Percentiles rank a stretch among this genome's conserved stretches.
phyloP scores from a whole-genome alignment of 805 yeast species.

The Candida insectorum region DNA sequence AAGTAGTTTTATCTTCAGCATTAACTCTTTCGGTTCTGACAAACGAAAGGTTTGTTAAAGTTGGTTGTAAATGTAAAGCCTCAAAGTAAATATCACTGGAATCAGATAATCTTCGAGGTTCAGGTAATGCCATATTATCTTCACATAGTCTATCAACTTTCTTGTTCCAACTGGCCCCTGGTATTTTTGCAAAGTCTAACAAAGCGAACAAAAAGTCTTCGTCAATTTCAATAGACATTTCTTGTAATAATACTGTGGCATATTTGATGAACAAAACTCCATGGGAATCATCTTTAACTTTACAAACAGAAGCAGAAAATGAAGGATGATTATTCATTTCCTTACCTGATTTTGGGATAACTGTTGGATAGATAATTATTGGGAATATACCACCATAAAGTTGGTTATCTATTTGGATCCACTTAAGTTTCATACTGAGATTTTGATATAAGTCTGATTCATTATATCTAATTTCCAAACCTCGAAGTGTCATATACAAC shows the following conservation, averaged over 20 bases:
- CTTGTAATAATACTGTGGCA: slow-evolving; percentile 86
- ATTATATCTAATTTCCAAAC: slow-evolving; percentile 75
- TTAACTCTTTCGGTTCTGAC: slow-evolving; percentile 80
- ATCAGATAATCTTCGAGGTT: slow-evolving; percentile 53
- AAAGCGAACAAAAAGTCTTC: slow-evolving; percentile 87
- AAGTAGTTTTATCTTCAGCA: slow-evolving; percentile 54
- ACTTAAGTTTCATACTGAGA: slow-evolving; percentile 74
- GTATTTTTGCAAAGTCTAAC: slow-evolving; percentile 73
- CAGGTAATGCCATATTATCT: slow-evolving; percentile 62
- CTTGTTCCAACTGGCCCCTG: slow-evolving; percentile 75
- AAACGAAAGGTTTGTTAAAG: slow-evolving; percentile 83
- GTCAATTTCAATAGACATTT: slow-evolving; percentile 87
- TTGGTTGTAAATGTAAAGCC: slow-evolving; percentile 87
- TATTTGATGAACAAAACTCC: slow-evolving; percentile 89
- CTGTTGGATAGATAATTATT: slow-evolving; percentile 84
- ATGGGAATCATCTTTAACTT: slow-evolving; percentile 83
- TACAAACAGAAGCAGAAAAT: slow-evolving; percentile 78
- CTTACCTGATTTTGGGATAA: slow-evolving; percentile 75
- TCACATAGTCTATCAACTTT: slow-evolving; percentile 55
- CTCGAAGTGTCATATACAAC: slow-evolving; percentile 77
- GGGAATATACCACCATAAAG: slow-evolving; percentile 86
- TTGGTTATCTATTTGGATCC: slow-evolving; percentile 95
- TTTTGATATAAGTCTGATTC: slow-evolving; percentile 85
- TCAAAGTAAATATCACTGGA: slow-evolving; percentile 86
- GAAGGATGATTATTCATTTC: slow-evolving; percentile 91